Base-by-base conservation (phyloP, 176 grass and related monocot genomes). In the Guadua angustifolia region DNA sequence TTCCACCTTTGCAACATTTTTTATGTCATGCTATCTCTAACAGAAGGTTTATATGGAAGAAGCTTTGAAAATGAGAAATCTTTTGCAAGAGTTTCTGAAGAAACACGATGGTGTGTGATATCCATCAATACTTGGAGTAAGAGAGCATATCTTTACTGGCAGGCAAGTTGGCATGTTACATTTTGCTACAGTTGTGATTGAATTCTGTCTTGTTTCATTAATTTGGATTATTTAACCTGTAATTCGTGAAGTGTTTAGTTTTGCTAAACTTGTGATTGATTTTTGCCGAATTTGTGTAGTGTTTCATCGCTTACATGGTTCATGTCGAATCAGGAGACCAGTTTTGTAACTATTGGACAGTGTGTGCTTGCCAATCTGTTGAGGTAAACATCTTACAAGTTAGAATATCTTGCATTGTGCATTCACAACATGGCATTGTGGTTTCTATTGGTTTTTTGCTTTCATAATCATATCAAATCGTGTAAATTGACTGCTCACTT, bases 271-370 rank as follows among this genome's bases (percentile, higher is more conserved):
- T 44, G 13, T 33, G 35, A 16, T 25, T 66, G 47, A 39, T 17
- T 63, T 53, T 43, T 69, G 7, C 11, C 76, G 6, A 75, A 83
- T 47, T 78, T 89, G 24, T 89, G 85, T 83, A 99, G 93, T 95
- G 96, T 99, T 90, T 99, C 96, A 57, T 99, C 96, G 58, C 96
- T 99, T 76, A 93, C 96, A 22, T 99, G 93, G 93, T 99, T 95
- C 74, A 95, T 99, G 93, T 99, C 96, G 63, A 99, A 99, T 86
- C 93, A 99, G 66, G 96, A 99, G 74, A 99, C 93, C 22, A 99
- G 96, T 94, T 99, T 99, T 75, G 96, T 99, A 80, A 99, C 96
- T 56, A 99, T 99, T 89, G 96, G 91, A 79, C 96, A 99, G 32
- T 91, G 96, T 71, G 91, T 99, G 67, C 96, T 99, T 95, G 96